Conservation (phyloP, 495 filamentous ascomycete genomes). For the Lasiosphaeria hispida region DNA sequence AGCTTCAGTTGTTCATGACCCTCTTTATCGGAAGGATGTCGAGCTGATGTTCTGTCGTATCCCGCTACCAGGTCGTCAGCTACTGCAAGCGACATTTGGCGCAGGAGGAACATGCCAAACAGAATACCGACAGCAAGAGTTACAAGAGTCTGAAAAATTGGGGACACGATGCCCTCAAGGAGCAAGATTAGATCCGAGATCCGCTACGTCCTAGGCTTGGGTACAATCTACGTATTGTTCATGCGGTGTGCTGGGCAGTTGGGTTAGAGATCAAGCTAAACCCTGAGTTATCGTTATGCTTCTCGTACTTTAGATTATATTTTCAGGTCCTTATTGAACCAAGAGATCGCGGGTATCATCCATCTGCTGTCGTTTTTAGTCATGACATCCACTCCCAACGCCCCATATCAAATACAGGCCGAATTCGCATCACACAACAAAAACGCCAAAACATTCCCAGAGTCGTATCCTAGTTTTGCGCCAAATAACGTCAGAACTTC, state of each 20-base stretch:
- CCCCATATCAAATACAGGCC: not conserved
- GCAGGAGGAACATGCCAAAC: slow-evolving; percentile 60
- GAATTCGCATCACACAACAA: not conserved
- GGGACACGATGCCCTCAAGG: slow-evolving; percentile 62
- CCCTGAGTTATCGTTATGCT: not conserved
- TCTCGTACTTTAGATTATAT: not conserved
- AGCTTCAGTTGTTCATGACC: not conserved
- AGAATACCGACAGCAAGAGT: slow-evolving; percentile 36
- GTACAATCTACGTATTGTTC: too few species aligned
- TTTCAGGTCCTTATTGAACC: not conserved
- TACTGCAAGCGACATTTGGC: slow-evolving; percentile 65
- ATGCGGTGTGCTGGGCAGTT: too few species aligned
- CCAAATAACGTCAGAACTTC: slow-evolving; percentile 22
- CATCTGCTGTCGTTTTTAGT: not conserved
- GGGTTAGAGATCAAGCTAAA: not conserved
- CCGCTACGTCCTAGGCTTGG: too few species aligned
- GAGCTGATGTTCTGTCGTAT: not conserved
- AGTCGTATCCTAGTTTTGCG: not conserved
- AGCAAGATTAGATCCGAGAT: slow-evolving; percentile 15
- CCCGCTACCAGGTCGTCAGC: not conserved
- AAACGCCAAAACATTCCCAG: not conserved
- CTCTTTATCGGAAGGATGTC: not conserved
- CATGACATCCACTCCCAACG: slow-evolving; percentile 4
- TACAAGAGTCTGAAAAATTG: slow-evolving; percentile 63
- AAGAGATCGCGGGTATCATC: slow-evolving; percentile 4